phyloP scores from a whole-genome alignment of 2,329 filamentous ascomycete species.

The Grosmannia serpens region DNA sequence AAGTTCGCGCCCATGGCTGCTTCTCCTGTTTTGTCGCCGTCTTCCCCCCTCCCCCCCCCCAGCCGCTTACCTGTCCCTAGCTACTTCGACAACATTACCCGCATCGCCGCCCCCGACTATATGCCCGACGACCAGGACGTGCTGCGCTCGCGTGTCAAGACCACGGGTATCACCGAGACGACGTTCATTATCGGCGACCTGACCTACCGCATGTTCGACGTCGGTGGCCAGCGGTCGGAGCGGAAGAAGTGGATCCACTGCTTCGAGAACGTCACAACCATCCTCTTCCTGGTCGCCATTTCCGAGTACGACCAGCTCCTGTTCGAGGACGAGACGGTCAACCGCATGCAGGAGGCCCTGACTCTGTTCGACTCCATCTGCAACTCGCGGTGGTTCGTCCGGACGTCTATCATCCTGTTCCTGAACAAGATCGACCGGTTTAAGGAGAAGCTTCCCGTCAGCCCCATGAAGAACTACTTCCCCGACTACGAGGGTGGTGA shows the following conservation, averaged over 20 bases:
- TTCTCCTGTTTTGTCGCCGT: no score
- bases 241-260: conserved; percentile 99
- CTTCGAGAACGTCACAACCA: conserved; percentile 95
- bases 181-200: conserved; percentile 91
- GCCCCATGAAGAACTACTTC: conserved; percentile 83
- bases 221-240: conserved; percentile 89
- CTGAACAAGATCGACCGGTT: conserved; percentile 86
- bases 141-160: conserved; percentile 91
- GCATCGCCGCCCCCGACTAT: conserved; percentile 84
- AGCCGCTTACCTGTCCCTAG: conserved; percentile 29
- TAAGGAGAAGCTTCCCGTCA: conserved; percentile 72
- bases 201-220: conserved; percentile 95
- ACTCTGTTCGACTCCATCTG: conserved; percentile 81
- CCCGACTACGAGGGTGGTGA: conserved; percentile 89
- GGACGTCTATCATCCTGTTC: conserved; percentile 81
- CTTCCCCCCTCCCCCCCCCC: not conserved
- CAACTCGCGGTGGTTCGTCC: conserved; percentile 84
- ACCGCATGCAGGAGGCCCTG: conserved; percentile 84
- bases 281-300: conserved; percentile 92
- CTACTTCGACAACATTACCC: conserved; percentile 92
- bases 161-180: conserved; percentile 92
- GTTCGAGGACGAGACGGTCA: conserved; percentile 93
- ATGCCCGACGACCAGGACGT: conserved; percentile 94
- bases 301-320: conserved; percentile 94
- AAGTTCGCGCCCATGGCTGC: not conserved